These are phyloP conservation scores for Lactifluus volemus DNA, from an alignment of 768 basidiomycete genomes.

Conservation along the genomic window DNA sequence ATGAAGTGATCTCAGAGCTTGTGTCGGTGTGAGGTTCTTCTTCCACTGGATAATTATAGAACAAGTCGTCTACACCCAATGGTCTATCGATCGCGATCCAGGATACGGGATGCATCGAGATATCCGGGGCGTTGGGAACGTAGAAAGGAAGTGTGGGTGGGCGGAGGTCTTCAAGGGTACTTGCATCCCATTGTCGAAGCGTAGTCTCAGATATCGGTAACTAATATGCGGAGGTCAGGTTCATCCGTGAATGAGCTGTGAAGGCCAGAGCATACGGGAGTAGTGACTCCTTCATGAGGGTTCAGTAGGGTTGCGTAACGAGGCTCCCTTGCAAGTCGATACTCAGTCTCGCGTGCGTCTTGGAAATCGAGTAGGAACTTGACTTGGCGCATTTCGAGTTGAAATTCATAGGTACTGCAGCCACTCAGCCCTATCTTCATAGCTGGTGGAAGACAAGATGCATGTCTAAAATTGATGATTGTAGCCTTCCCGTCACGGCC, in stretches of 20 bases:
- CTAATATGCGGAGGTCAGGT: slow-evolving; percentile 2
- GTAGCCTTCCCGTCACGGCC: slow-evolving; percentile 34
- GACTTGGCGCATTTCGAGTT: slow-evolving; percentile 47
- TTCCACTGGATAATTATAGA: background rate
- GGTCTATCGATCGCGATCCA: slow-evolving; percentile 2
- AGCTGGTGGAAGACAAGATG: slow-evolving; percentile 23
- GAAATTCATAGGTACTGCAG: slow-evolving; percentile 33
- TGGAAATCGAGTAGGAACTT: slow-evolving; percentile 43
- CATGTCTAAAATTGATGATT: slow-evolving; percentile 46
- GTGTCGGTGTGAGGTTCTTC: background rate
- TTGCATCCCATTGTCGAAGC: slow-evolving; percentile 15
- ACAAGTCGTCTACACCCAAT: background rate
- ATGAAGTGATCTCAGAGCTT: background rate
- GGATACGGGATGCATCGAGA: slow-evolving; percentile 4
- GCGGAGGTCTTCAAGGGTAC: slow-evolving; percentile 8
- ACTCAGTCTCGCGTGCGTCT: slow-evolving; percentile 26
- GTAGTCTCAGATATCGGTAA: slow-evolving; percentile 8
- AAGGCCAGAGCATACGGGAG: background rate
- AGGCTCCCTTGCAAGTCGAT: background rate
- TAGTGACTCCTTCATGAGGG: background rate
- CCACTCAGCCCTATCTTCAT: slow-evolving; percentile 30
- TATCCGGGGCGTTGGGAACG: background rate
- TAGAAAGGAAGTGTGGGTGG: background rate
- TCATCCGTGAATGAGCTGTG: background rate
- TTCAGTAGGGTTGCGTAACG: background rate